These are phyloP conservation scores for Quercus cerris DNA, from an alignment of 306 rosid species.

Conservation along the genomic window DNA sequence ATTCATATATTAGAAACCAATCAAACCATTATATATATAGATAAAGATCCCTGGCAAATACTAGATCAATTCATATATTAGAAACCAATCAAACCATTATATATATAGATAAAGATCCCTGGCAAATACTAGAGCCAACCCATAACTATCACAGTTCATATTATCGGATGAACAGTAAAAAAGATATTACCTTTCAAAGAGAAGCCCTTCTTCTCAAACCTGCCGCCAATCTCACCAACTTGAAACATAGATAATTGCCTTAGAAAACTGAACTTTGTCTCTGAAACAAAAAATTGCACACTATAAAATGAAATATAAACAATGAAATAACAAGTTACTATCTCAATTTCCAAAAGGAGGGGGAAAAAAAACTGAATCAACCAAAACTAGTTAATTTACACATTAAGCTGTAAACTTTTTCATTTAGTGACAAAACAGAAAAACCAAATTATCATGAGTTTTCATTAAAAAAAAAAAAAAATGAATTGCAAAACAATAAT, in stretches of 20 bases:
- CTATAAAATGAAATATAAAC: too few relatives aligned
- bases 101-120: neutral
- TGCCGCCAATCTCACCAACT: conserved; percentile 80
- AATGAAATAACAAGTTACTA: neutral
- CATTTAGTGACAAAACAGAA: conserved; percentile 27
- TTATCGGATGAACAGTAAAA: neutral
- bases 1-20: neutral
- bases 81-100: neutral
- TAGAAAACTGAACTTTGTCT: neutral
- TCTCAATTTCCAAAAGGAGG: neutral
- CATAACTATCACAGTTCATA: neutral
- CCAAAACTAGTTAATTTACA: neutral
- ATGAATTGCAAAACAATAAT: conserved; percentile 62
- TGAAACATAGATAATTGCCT: conserved; percentile 22
- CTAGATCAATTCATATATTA: neutral
- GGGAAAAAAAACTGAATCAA: neutral
- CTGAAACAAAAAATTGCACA: too few relatives aligned
- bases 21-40: neutral
- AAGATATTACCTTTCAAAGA: conserved; percentile 50
- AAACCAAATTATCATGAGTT: conserved; percentile 41
- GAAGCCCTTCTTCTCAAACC: conserved; percentile 97
- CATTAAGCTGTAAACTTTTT: neutral
- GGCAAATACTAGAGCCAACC: neutral
- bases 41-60: neutral
- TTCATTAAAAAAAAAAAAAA: conserved; percentile 29